Percentiles rank a stretch among this genome's conserved stretches.
phyloP scores from a whole-genome alignment of 176 grass and related monocot species.

The Avena insularis region DNA sequence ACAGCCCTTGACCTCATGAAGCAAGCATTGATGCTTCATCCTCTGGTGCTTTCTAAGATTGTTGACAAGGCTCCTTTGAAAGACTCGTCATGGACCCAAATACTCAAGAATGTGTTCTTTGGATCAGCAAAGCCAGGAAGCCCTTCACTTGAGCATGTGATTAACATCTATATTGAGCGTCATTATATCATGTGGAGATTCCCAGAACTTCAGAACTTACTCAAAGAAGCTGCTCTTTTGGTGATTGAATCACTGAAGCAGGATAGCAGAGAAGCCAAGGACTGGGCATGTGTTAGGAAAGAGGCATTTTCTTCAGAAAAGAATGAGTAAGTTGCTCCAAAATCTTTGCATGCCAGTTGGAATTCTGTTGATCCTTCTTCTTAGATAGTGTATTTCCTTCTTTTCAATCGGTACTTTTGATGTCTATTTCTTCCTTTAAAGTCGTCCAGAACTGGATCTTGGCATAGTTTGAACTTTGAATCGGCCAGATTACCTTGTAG shows the following conservation, averaged over 20 bases:
- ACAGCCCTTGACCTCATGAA: conserved; percentile 91
- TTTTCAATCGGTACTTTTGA: conserved; percentile 14
- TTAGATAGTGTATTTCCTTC: not conserved
- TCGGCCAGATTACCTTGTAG: not conserved
- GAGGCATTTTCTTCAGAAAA: conserved; percentile 86
- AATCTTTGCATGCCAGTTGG: not conserved
- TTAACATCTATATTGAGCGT: conserved; percentile 93
- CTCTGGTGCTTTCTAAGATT: conserved; percentile 75
- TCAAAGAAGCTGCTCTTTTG: conserved; percentile 88
- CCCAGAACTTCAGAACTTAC: conserved; percentile 86
- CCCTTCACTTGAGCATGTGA: conserved; percentile 94
- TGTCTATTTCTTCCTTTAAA: conserved; percentile 19
- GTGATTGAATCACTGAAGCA: conserved; percentile 80
- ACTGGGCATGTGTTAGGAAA: conserved; percentile 90
- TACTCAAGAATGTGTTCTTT: conserved; percentile 87
- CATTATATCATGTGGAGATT: conserved; percentile 99
- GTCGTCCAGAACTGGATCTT: conserved; percentile 14
- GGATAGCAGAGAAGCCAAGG: conserved; percentile 74
- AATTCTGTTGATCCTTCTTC: conserved; percentile 15
- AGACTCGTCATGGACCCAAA: conserved; percentile 82
- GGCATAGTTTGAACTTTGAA: not conserved
- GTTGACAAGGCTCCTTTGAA: conserved; percentile 94
- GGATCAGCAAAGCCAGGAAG: conserved; percentile 93
- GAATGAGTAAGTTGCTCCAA: conserved; percentile 82
- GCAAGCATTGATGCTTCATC: conserved; percentile 98